Evolutionary conservation across 2,329 filamentous ascomycete species (phyloP).

Genomic region (Tolypocladium paradoxum): DNA sequence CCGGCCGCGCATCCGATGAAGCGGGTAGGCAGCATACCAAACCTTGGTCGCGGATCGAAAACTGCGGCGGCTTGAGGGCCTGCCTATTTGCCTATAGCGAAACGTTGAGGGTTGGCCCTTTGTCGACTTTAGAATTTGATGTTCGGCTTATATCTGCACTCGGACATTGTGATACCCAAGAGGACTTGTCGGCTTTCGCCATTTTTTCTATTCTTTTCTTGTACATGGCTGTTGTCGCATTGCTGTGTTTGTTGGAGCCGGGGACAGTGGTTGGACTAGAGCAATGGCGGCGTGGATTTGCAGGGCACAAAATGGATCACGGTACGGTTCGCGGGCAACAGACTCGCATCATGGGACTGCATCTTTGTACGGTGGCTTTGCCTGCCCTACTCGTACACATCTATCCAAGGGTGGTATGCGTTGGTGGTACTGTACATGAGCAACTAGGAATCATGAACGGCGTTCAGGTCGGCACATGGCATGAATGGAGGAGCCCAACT

Average conservation of each 20-base stretch:
- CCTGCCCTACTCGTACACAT: neutral
- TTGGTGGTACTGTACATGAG: neutral
- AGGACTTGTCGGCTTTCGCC: constrained; percentile 13
- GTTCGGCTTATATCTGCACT: constrained; percentile 12
- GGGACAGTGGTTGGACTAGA: neutral
- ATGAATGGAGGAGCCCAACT: neutral
- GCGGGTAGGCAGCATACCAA: constrained; percentile 19
- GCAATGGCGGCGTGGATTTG: neutral
- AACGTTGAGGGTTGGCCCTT: neutral
- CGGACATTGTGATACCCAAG: constrained; percentile 28
- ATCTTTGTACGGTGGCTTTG: neutral
- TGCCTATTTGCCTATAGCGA: neutral
- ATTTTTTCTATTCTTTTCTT: neutral
- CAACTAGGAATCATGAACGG: neutral
- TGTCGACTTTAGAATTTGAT: constrained; percentile 4
- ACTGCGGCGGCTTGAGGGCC: constrained; percentile 19
- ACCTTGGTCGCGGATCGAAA: constrained; percentile 22
- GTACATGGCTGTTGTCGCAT: neutral
- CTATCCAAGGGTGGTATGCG: neutral
- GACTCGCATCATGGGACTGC: neutral
- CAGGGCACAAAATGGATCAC: neutral
- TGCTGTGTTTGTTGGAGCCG: neutral
- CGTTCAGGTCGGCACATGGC: neutral
- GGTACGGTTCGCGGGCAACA: neutral
- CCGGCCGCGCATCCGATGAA: constrained; percentile 21